Conservation (phyloP, 805 yeast genomes). For the Pichia membranifaciens region DNA sequence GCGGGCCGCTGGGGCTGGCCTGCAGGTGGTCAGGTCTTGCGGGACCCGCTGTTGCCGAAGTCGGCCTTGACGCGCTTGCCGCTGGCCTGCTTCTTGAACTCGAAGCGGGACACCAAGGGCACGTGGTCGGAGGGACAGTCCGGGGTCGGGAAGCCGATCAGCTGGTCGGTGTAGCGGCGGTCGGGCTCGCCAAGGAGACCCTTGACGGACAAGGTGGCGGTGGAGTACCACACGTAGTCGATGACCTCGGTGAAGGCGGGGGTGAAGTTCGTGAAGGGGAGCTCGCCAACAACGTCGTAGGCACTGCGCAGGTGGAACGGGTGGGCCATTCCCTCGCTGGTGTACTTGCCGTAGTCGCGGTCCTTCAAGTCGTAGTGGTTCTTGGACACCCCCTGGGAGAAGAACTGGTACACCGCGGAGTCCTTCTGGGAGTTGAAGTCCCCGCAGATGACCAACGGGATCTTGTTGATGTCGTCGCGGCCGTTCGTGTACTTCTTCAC, state of each 20-base stretch:
- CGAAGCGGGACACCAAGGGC: constrained; percentile 76
- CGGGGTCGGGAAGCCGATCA: constrained; percentile 90
- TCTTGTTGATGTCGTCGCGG: constrained; percentile 33
- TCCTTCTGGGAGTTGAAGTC: constrained; percentile 86
- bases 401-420: constrained; percentile 88
- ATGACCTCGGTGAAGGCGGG: constrained; percentile 90
- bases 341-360: constrained; percentile 84
- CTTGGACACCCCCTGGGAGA: constrained; percentile 74
- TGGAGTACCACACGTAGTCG: constrained; percentile 94
- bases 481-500: constrained; percentile 38
- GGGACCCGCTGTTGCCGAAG: constrained; percentile 23
- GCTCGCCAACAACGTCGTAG: constrained; percentile 76
- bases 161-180: constrained; percentile 63
- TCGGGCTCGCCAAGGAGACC: constrained; percentile 86
- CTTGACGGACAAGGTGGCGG: constrained; percentile 70
- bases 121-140: constrained; percentile 94
- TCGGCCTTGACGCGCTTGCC: constrained; percentile 26
- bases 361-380: constrained; percentile 79
- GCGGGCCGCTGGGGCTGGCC: not conserved
- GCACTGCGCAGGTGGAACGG: constrained; percentile 78
- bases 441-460: constrained; percentile 86
- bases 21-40: constrained; percentile 22
- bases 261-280: constrained; percentile 91
- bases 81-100: constrained; percentile 44
- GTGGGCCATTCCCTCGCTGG: constrained; percentile 83